Conservation (phyloP, 345 rosid genomes). For the Litchi chinensis region DNA sequence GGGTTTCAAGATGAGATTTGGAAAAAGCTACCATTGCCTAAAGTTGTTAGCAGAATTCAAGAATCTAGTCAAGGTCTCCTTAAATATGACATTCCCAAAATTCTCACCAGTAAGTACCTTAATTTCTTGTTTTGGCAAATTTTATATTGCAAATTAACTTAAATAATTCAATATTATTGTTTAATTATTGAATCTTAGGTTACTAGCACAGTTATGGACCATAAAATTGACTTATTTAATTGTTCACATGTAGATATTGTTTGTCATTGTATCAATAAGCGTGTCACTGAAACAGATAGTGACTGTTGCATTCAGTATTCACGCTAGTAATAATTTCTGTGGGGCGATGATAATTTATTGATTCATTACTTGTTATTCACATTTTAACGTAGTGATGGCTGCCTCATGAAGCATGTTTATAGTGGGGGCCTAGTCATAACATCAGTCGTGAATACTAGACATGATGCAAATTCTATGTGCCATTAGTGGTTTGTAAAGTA, state of each 20-base stretch:
- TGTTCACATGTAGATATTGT: no score
- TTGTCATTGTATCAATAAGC: no score
- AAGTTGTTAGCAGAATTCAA: constrained; percentile 52
- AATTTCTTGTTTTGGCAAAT: not conserved
- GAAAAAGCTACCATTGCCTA: constrained; percentile 76
- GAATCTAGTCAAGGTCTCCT: constrained; percentile 83
- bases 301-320: no score
- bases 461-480: not conserved
- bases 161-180: no score
- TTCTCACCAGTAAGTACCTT: constrained; percentile 71
- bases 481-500: not conserved
- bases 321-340: no score
- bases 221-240: no score
- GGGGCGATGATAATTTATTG: no score
- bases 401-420: not conserved
- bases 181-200: no score
- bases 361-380: no score
- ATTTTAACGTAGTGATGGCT: not conserved
- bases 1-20: constrained; percentile 77
- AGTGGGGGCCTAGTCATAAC: not conserved
- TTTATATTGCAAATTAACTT: not conserved
- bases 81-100: constrained; percentile 83
- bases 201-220: no score
- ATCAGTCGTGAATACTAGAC: not conserved
- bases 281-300: no score